Percentiles rank a stretch among this genome's conserved stretches.
These are phyloP conservation scores for Penicillium taxi DNA, from an alignment of 495 filamentous ascomycete genomes.

Conservation along the genomic window DNA sequence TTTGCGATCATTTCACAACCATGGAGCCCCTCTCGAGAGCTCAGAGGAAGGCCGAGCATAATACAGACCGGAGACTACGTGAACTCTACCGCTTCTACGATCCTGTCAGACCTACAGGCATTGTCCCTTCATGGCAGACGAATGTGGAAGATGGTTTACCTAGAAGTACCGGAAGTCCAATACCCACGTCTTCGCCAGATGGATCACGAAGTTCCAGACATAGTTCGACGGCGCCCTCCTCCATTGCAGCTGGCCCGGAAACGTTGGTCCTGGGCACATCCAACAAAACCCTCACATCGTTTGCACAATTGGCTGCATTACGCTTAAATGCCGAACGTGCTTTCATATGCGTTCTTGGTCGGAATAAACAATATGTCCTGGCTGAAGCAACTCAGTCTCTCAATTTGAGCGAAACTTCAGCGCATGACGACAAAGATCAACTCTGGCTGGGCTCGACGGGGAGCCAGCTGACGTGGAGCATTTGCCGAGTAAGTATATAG, in stretches of 20 bases:
- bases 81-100: constrained; percentile 39
- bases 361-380: constrained; percentile 43
- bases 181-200: constrained; percentile 9
- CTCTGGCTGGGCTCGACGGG: constrained; percentile 24
- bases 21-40: constrained; percentile 12
- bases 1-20: constrained; percentile 4
- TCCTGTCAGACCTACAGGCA: constrained; percentile 12
- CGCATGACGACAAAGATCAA: constrained; percentile 23
- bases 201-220: constrained; percentile 5
- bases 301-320: constrained; percentile 39
- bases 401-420: constrained; percentile 26
- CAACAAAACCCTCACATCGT: constrained; percentile 49
- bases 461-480: constrained; percentile 32
- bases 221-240: constrained; percentile 9
- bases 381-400: constrained; percentile 45
- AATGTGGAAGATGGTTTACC: constrained; percentile 3
- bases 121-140: constrained; percentile 17
- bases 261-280: constrained; percentile 16
- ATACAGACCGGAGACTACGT: constrained; percentile 22
- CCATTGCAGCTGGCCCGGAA: constrained; percentile 14
- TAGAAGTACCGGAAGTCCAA: constrained; percentile 1
- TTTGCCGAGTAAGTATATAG: constrained; percentile 35
- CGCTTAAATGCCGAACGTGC: constrained; percentile 36
- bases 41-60: constrained; percentile 9
- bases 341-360: constrained; percentile 44